Base-by-base conservation (phyloP, 1,284 basidiomycete genomes). In the Earliella scabrosa region DNA sequence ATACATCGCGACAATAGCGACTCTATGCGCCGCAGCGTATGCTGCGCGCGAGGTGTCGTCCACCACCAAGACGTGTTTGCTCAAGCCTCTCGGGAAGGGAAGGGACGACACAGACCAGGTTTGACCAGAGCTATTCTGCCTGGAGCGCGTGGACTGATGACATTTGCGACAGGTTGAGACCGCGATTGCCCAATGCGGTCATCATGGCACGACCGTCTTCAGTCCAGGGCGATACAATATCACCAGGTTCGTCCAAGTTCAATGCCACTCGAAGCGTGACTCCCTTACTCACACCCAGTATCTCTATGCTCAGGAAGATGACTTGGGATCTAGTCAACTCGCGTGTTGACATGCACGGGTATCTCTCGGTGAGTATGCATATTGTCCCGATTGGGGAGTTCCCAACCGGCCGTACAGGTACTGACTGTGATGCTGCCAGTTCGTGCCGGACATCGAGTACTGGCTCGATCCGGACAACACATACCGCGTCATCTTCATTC, bases 401-500 rank as follows among this genome's bases (percentile, higher is more conserved):
- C n/a, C n/a, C n/a, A n/a, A n/a, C n/a, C n/a, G n/a, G n/a, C 6
- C 21, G 16, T 29, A 34, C 36, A 16, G 36, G n/a, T 9, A 34
- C 21, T 5, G 45, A 16, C 41, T 35, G 29, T 36, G 26, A 14
- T 14, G 23, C 24, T 9, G 29, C 13, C 49, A 85, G 77, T 87
- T 87, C 68, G 68, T 77, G 3, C 80, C 83, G 3, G 76, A 87
- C 63, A 74, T 86, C 29, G 67, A 83, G 26, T 85, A 79, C 63
- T 88, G 86, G 86, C 72, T 87, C 43, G 69, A 86, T 50, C 68
- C 76, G 10, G 68, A 71, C 48, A 85, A 81, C 64, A 86, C 83
- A 0, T 85, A 85, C 65, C 78, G 82, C 8, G 82, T 86, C 24
- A 80, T 86, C 24, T 85, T 85, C 68, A 83, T 85, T 52, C 83